Evolutionary conservation across 2,329 filamentous ascomycete species (phyloP), one percentile per base, ranked within the genome.

Genomic region (Penicillium nordicum): DNA sequence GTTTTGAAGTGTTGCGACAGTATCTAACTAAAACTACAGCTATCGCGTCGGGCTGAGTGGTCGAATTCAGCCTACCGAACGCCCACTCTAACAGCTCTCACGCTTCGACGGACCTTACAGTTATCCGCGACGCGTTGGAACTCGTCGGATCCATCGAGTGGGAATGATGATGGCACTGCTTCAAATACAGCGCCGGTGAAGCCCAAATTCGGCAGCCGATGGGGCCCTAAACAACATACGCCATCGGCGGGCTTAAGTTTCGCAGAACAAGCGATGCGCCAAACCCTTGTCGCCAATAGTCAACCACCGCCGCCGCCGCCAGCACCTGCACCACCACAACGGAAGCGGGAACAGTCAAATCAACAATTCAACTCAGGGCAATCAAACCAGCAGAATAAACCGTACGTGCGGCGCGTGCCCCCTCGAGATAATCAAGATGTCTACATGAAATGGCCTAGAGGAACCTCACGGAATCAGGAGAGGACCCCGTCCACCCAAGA

Each of bases 1-100:
- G 32, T 10, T 46, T 29, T 8, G 18, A 16, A 1, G 10, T 40
- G 5, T 12, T 36, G 21, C 36, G 10, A n/a, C 16, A 23, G 9
- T 29, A 12, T 36, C 38, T 57, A 53, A 48, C 12, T 34, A 42
- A 49, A 18, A 43, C 14, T 49, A 27, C 58, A 75, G 74, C 62
- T 77, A 50, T 69, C 72, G 53, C 73, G 72, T 59, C 69, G 69
- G 59, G 60, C 75, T 66, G 74, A 76, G 63, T 67, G 74, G 64
- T 69, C 71, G 51, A 72, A 70, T 64, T 66, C 71, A 54, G 66
- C 68, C 43, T 65, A 66, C 53, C 61, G 59, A 51, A 64, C 62
- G 60, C 54, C 64, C 57, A 52, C 63, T 51, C 57, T 61, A 32
- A 48, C 65, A 50, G 53, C 52, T 41, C 58, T 59, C 45, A 38